These are phyloP conservation scores for Suillus sp. DNA, from an alignment of 768 basidiomycete genomes.

Conservation along the genomic window DNA sequence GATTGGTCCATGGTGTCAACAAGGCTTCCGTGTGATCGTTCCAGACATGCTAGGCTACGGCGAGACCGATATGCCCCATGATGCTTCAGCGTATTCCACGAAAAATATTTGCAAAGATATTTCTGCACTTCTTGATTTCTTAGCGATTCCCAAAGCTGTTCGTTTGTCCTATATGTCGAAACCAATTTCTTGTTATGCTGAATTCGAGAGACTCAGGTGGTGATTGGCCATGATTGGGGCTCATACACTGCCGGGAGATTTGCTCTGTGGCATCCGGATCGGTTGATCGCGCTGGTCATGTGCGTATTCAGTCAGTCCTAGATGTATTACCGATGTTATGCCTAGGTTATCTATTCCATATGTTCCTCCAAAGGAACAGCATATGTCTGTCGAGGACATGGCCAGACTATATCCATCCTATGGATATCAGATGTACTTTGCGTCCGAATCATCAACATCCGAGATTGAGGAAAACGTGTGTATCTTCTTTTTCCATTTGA, in stretches of 20 bases:
- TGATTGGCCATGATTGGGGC: constrained; percentile 87
- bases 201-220: constrained; percentile 39
- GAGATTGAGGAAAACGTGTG: constrained; percentile 62
- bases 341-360: constrained; percentile 68
- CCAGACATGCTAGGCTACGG: constrained; percentile 60
- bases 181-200: neutral
- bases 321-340: neutral
- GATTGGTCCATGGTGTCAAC: constrained; percentile 66
- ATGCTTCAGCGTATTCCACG: constrained; percentile 56
- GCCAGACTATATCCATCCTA: constrained; percentile 55
- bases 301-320: constrained; percentile 35
- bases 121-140: constrained; percentile 60
- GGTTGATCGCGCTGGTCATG: constrained; percentile 61
- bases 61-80: constrained; percentile 60
- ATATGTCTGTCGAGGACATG: constrained; percentile 53
- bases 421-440: constrained; percentile 72
- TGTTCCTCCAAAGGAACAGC: constrained; percentile 53
- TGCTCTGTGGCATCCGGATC: constrained; percentile 70
- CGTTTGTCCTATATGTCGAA: constrained; percentile 24
- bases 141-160: constrained; percentile 57
- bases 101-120: constrained; percentile 64
- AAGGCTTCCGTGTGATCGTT: constrained; percentile 64
- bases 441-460: constrained; percentile 48
- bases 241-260: constrained; percentile 63
- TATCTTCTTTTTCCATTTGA: neutral